Evolutionary conservation across 2,329 filamentous ascomycete species (phyloP).

Genomic region (Hansfordia pulvinata): DNA sequence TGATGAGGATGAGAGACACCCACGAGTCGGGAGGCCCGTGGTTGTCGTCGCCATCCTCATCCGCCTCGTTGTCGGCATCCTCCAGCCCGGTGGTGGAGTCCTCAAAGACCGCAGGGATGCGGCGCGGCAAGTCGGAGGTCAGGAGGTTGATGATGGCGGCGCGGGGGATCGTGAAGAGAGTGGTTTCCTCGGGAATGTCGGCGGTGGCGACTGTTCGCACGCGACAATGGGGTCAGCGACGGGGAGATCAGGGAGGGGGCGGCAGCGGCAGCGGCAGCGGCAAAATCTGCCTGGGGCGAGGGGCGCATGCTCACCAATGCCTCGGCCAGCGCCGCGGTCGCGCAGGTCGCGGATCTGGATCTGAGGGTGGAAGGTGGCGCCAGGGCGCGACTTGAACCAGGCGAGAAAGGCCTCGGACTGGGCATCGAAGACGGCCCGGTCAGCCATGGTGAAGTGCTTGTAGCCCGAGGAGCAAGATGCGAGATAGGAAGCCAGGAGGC

Average conservation of each 20-base stretch:
- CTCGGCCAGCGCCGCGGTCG: constrained; percentile 34
- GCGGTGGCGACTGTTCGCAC: constrained; percentile 57
- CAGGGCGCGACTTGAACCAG: constrained; percentile 39
- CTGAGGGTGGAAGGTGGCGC: constrained; percentile 36
- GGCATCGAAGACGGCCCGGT: constrained; percentile 23
- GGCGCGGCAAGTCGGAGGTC: constrained; percentile 53
- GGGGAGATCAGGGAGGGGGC: background rate
- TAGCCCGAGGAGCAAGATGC: too few species aligned
- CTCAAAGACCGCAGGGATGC: constrained; percentile 40
- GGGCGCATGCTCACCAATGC: constrained; percentile 29
- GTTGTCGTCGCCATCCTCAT: constrained; percentile 17
- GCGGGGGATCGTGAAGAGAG: constrained; percentile 70
- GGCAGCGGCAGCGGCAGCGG: constrained; percentile 1
- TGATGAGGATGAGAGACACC: constrained; percentile 55
- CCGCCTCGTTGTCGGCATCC: constrained; percentile 22
- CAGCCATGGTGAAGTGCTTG: constrained; percentile 13
- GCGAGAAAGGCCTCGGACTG: constrained; percentile 30
- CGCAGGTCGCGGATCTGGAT: constrained; percentile 40
- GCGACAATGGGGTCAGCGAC: constrained; percentile 5
- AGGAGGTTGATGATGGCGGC: constrained; percentile 55
- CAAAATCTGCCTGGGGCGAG: constrained; percentile 1
- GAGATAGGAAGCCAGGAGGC: too few species aligned
- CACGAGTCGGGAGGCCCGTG: constrained; percentile 33
- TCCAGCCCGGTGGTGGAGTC: constrained; percentile 17
- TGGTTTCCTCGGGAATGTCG: constrained; percentile 60